Evolutionary conservation across 1,284 basidiomycete genomes (phyloP), one percentile per base, ranked within the genome.

Genomic region (Apiotrichum siamense): DNA sequence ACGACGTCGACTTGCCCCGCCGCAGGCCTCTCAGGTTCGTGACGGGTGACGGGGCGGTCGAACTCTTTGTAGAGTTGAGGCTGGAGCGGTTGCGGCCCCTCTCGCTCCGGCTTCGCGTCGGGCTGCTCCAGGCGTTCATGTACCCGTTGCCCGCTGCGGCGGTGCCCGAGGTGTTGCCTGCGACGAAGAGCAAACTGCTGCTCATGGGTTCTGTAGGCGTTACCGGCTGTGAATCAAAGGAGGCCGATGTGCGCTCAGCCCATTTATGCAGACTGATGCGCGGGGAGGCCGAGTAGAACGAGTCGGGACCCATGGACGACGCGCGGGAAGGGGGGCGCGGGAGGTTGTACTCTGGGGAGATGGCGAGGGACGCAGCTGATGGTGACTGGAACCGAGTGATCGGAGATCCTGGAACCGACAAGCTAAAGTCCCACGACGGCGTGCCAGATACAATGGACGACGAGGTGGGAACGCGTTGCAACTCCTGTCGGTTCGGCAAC

Each of bases 391-490:
- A 57, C 5, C 43, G 46, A 6, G 52, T 29, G 6, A 62, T 46
- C 0, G 67, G 67, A 1, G 69, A 62, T 10, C 59, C 52, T 0
- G 64, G 63, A 9, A 61, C 50, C 4, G 66, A 69, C n/a, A 52
- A 47, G 18, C 52, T 50, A 39, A 71, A 72, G 52, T 72, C 65
- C 69, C 69, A 72, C 1, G 65, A 66, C 0, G 66, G 63, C 1
- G 67, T 55, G 11, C 59, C 58, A 7, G 64, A 66, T 17, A 58
- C 47, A 5, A 67, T 49, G 9, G 66, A 67, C 12, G 63, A 61
- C 21, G 59, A 42, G 5, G 66, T 65, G 3, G 65, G 64, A 3
- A 63, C 52, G 4, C 69, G 66, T n/a, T 63, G 59, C 10, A 69
- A 50, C 56, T 72, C 69, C 49, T 72, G 69, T 6, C 69, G 58